Base-by-base conservation (phyloP, 2,329 filamentous ascomycete genomes). In the Ilyonectria sp. region DNA sequence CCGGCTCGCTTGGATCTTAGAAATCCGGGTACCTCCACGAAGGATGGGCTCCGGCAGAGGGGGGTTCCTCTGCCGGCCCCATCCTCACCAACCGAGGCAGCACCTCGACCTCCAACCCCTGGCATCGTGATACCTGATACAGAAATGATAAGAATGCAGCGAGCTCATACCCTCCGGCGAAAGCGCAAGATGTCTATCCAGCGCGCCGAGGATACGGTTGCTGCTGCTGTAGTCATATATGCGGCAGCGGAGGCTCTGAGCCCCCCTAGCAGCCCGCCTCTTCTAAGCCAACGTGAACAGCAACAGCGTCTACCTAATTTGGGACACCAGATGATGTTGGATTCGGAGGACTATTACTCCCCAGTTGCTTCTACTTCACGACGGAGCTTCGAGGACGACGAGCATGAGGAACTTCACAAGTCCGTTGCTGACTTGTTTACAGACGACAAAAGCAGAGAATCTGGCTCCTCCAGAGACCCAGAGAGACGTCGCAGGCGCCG, bases 391-490 rank as follows among this genome's bases (percentile, higher is more conserved):
- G 79, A 76, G 65, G 78, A 81, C 65, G 74, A 80, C 71, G 76
- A 78, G 72, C 79, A 82, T 69, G 76, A 79, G 71, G 81, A 81
- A 74, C 78, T 83, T 80, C 76, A 79, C 76, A 78, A 80, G 79
- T 81, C 82, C 79, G 82, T 85, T 85, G 82, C 87, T 89, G 84
- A 89, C 86, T 82, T 85, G 77, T 85, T 82, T 79, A 81, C 82
- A 89, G 86, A 87, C 80, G 85, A 86, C 72, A 85, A 79, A 75
- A 78, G 76, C 75, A 82, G 79, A 76, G 80, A 82, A 68, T 74
- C 74, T 60, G 75, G 75, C 69, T 78, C 78, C 64, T 76, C 79
- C 52, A 79, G 75, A 75, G 82, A 83, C 52, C 75, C 74, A 66
- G 80, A 83, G 54, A 78, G 79, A 70, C 82, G 81, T 67, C 82